phyloP scores from a whole-genome alignment of 192 early-diverging fungal genomes.

The Entophlyctis luteolus region DNA sequence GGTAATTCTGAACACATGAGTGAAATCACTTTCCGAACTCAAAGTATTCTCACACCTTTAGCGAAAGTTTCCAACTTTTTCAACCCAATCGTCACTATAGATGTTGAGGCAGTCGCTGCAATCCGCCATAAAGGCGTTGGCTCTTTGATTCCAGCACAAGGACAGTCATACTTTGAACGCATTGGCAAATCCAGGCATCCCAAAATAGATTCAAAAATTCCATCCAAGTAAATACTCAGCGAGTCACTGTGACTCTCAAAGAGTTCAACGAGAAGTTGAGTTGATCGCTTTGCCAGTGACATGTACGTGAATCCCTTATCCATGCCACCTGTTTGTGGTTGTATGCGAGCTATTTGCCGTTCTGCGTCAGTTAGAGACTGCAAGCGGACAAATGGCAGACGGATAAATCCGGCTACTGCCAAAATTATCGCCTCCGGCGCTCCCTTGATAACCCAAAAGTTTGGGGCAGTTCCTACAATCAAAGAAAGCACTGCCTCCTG shows the following conservation, averaged over 20 bases:
- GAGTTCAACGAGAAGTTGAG: slow-evolving; percentile 49
- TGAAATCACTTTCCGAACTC: neutral
- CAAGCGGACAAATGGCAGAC: slow-evolving; percentile 37
- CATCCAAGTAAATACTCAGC: slow-evolving; percentile 43
- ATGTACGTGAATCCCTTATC: slow-evolving; percentile 64
- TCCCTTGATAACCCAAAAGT: slow-evolving; percentile 25
- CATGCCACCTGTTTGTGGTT: slow-evolving; percentile 16
- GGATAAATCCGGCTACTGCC: slow-evolving; percentile 34
- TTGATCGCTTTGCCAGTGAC: slow-evolving; percentile 64
- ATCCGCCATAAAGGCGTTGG: slow-evolving; percentile 69
- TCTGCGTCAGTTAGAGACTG: slow-evolving; percentile 4
- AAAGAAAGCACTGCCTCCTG: slow-evolving; percentile 68
- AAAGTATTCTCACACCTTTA: neutral
- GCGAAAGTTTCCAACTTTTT: slow-evolving; percentile 21
- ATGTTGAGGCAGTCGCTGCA: slow-evolving; percentile 58
- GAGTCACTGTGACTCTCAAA: slow-evolving; percentile 52
- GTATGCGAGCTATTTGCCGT: neutral
- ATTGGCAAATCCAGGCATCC: slow-evolving; percentile 67
- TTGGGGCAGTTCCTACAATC: slow-evolving; percentile 36
- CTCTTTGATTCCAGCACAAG: slow-evolving; percentile 65
- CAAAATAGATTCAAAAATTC: slow-evolving; percentile 33
- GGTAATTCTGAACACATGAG: slow-evolving; percentile 43
- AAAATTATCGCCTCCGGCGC: slow-evolving; percentile 27
- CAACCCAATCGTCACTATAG: slow-evolving; percentile 48
- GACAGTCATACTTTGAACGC: slow-evolving; percentile 72